Conservation (phyloP, 1,284 basidiomycete species). For the Hortiboletus rubellus region DNA sequence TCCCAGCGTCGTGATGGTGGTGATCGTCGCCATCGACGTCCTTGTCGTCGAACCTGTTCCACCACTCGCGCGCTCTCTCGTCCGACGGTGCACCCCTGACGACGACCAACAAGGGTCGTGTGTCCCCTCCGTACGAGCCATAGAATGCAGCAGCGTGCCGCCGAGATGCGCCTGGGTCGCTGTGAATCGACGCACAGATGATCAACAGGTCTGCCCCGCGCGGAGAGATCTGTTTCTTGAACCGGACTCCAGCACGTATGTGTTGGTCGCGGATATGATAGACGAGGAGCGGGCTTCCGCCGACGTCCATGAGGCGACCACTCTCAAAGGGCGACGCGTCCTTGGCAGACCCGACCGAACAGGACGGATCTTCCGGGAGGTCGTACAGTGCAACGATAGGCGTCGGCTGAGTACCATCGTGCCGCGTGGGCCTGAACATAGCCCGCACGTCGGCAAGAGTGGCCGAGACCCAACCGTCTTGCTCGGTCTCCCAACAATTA, state of each 20-base stretch:
- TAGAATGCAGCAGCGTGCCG: slow-evolving; percentile 19
- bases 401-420: slow-evolving; percentile 1
- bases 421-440: slow-evolving; percentile 21
- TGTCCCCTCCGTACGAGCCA: slow-evolving; percentile 28
- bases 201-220: slow-evolving; percentile 31
- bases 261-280: slow-evolving; percentile 26
- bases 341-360: slow-evolving; percentile 11
- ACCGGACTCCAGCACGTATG: slow-evolving; percentile 20
- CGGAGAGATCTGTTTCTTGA: slow-evolving; percentile 26
- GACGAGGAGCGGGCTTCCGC: slow-evolving; percentile 20
- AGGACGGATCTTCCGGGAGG: slow-evolving; percentile 10
- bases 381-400: slow-evolving; percentile 27
- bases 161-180: slow-evolving; percentile 8
- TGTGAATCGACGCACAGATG: slow-evolving; percentile 21
- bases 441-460: slow-evolving; percentile 27
- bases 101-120: slow-evolving; percentile 27
- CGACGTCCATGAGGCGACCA: slow-evolving; percentile 21
- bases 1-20: background rate
- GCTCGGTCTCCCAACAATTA: slow-evolving; percentile 23
- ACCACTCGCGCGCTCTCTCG: slow-evolving; percentile 23
- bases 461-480: slow-evolving; percentile 22
- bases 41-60: slow-evolving; percentile 9
- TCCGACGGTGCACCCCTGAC: slow-evolving; percentile 27
- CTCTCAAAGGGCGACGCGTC: slow-evolving; percentile 20
- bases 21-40: background rate